Conservation (phyloP, 352 stramenopile species). For the Phytopythium chamaehyphon region DNA sequence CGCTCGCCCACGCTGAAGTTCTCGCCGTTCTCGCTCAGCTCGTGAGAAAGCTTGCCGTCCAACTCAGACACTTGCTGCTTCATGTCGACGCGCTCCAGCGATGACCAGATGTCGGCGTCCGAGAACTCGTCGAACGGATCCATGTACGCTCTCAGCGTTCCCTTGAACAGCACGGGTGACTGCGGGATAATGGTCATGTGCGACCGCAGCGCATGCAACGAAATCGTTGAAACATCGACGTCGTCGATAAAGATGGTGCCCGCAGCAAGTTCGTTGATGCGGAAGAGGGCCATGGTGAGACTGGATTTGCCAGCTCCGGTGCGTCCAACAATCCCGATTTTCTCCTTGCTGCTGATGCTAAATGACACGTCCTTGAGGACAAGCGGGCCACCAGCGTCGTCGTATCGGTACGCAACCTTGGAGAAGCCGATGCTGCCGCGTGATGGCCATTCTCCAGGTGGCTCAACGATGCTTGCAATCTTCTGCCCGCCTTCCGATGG, state of each 20-base stretch:
- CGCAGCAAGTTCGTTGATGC: constrained; percentile 69
- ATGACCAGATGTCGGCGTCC: constrained; percentile 56
- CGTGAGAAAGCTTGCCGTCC: constrained; percentile 10
- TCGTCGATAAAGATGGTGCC: constrained; percentile 36
- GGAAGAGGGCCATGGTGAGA: constrained; percentile 83
- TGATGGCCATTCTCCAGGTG: constrained; percentile 50
- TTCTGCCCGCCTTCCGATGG: constrained; percentile 13
- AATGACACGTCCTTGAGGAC: constrained; percentile 56
- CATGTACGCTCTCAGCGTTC: constrained; percentile 76
- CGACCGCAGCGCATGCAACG: constrained; percentile 20
- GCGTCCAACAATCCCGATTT: constrained; percentile 84
- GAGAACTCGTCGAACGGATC: constrained; percentile 81
- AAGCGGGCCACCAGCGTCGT: constrained; percentile 21
- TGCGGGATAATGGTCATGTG: constrained; percentile 53
- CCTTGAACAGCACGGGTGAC: constrained; percentile 90
- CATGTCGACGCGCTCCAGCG: constrained; percentile 58
- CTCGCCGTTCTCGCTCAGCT: constrained; percentile 46
- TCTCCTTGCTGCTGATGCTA: constrained; percentile 51
- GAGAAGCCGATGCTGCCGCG: constrained; percentile 71
- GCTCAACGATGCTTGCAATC: constrained; percentile 14
- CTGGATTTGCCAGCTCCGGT: constrained; percentile 85
- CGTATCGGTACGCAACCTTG: constrained; percentile 76
- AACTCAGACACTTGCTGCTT: constrained; percentile 14
- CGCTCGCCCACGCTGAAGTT: constrained; percentile 69
- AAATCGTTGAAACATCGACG: constrained; percentile 26